Evolutionary conservation across 108 stramenopile species (phyloP), one percentile per base, ranked within the genome.

Genomic region (Stephanodiscus minutulus): DNA sequence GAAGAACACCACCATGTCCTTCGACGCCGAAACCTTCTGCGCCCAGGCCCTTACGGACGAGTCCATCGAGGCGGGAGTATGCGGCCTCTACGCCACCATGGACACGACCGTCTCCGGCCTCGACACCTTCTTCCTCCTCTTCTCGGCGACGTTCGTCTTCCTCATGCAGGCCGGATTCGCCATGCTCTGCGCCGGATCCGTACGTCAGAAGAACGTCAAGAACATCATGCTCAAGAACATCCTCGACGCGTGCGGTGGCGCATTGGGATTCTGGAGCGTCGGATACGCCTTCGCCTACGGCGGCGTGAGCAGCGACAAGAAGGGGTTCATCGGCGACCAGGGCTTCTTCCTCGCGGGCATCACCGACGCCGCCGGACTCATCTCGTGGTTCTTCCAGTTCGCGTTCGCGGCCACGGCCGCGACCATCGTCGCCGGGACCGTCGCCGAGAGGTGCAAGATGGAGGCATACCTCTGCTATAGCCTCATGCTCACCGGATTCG

Each of bases 361-460:
- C 28, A 35, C 43, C 0, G 24, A 13, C 7, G 73, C 58, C 17
- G 22, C 56, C 13, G 86, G 48, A 49, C 72, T 85, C 61, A 67
- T 95, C 85, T 65, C 74, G 76, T 83, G 89, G 88, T 64, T 92
- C 83, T 77, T 90, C 82, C 79, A 89, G 84, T 87, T 91, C 87
- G 78, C 91, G 70, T 78, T 83, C 82, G 88, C 91, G 54, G 84
- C 90, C 62, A 89, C 86, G 18, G 82, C 86, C 36, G 83, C 83
- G 29, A 85, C 89, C 46, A 88, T 91, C 48, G 86, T 88, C 25
- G 68, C 70, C 54, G 83, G 89, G 21, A 81, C 83, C 25, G 81
- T 88, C 69, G 90, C 92, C 2, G 91, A 95, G 29, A 72, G 95
- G 15, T 82, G 79, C 54, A 91, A 88, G 56, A 87, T 95, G 75